Base-by-base conservation (phyloP, 768 basidiomycete species). In the Trametes coccinea region DNA sequence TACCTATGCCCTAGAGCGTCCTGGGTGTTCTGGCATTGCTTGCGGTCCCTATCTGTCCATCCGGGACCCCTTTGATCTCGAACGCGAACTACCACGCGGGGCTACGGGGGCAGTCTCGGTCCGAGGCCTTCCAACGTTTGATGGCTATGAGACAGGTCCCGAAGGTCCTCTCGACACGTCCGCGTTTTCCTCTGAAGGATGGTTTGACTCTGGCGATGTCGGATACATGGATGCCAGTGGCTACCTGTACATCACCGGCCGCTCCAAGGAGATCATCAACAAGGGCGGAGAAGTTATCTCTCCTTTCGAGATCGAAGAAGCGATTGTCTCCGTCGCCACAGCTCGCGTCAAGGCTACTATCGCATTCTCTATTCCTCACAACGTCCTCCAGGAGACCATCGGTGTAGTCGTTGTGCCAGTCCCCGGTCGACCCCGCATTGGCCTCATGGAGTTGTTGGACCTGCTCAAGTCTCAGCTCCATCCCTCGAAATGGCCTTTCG, bases 231-330 rank as follows among this genome's bases (percentile, higher is more conserved):
- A 82, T 67, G 64, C 62, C 16, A 81, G 81, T 55, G 83, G 77
- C 2, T 74, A 77, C 59, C 67, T 86, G 5, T 79, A 77, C 62
- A 79, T 86, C 64, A 85, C 84, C 0, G 84, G 84, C 5, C 77
- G 84, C 33, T 78, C 83, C 14, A 86, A 86, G 68, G 84, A 86
- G 74, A 82, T 84, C 61, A 84, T 84, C 65, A 82, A 82, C 67
- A 80, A 82, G 61, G 84, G 84, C 16, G 84, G 84, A 5, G 84
- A 86, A 71, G 84, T 85, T 54, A 80, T 85, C 45, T 83, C 81
- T 2, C 85, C 85, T 2, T 81, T 85, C 59, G 84, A 87, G 72
- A 73, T 87, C 16, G 85, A 87, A 69, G 81, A 84, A 50, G 84
- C 84, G 1, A 72, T 87, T 31, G 70, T 75, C 46, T 77, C 72